phyloP scores from a whole-genome alignment of 164 flowering plant species.

The Amborella trichopoda region DNA sequence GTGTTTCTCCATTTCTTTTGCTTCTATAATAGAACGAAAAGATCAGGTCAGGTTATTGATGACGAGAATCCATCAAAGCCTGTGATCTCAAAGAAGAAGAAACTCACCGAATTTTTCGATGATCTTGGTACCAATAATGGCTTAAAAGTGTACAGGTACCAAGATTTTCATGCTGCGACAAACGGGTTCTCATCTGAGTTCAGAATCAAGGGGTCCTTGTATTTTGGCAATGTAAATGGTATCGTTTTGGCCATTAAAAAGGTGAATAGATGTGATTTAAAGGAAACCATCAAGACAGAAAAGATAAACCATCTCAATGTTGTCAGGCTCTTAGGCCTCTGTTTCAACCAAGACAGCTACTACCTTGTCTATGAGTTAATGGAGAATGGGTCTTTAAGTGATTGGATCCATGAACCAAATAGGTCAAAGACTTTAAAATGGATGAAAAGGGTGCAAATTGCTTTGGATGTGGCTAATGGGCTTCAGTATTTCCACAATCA shows the following conservation, averaged over 20 bases:
- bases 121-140: too few species aligned
- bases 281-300: constrained; percentile 38
- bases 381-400: constrained; percentile 44
- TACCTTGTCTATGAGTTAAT: constrained; percentile 51
- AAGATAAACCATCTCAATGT: constrained; percentile 59
- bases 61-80: too few species aligned
- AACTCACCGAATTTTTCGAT: too few species aligned
- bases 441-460: constrained; percentile 42
- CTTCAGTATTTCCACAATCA: constrained; percentile 59
- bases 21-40: too few species aligned
- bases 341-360: constrained; percentile 20
- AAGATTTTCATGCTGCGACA: constrained; percentile 38
- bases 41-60: too few species aligned
- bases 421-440: constrained; percentile 18
- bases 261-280: constrained; percentile 22
- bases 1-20: too few species aligned
- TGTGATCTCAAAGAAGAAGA: too few species aligned
- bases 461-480: constrained; percentile 56
- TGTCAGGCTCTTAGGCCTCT: constrained; percentile 37
- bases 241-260: constrained; percentile 34
- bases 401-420: constrained; percentile 27
- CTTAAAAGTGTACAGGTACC: constrained; percentile 21
- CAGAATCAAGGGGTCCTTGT: constrained; percentile 39
- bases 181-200: constrained; percentile 30
- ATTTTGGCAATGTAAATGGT: constrained; percentile 26